phyloP scores from a whole-genome alignment of 1,284 basidiomycete genomes.

The Ustilago cynodontis region DNA sequence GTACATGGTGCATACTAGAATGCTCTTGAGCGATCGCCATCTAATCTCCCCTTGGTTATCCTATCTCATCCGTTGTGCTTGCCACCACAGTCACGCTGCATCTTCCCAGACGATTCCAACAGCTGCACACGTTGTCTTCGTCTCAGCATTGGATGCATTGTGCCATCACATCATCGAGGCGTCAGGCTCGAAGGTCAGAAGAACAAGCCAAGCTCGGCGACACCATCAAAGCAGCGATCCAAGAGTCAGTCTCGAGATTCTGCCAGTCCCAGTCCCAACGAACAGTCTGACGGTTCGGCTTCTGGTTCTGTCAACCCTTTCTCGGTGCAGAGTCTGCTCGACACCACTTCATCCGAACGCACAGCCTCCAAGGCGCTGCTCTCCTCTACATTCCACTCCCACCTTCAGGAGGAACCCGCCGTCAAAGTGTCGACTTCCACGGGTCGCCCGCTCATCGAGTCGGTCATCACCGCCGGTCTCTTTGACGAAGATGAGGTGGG shows the following conservation, averaged over 20 bases:
- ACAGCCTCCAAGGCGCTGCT: constrained; percentile 48
- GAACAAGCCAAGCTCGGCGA: constrained; percentile 13
- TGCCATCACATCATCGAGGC: constrained; percentile 49
- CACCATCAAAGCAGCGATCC: constrained; percentile 22
- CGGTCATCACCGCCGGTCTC: constrained; percentile 45
- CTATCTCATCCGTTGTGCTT: neutral
- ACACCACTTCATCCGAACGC: constrained; percentile 45
- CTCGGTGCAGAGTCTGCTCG: constrained; percentile 51
- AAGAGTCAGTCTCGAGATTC: constrained; percentile 32
- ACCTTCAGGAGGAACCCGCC: constrained; percentile 45
- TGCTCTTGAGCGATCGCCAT: too few species aligned
- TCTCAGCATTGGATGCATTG: constrained; percentile 42
- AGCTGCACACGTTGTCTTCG: constrained; percentile 48
- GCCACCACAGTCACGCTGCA: constrained; percentile 40
- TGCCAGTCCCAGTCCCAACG: constrained; percentile 38
- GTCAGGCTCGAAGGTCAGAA: constrained; percentile 45
- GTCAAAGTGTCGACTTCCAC: constrained; percentile 44
- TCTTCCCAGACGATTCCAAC: constrained; percentile 46
- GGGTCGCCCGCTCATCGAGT: constrained; percentile 47
- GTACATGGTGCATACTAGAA: neutral
- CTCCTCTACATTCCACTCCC: constrained; percentile 48
- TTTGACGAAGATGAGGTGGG: constrained; percentile 50
- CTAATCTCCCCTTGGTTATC: neutral
- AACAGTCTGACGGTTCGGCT: constrained; percentile 28
- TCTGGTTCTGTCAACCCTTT: constrained; percentile 40